Conservation (phyloP, 1,139 yeast species). For the Zygoascus sp. region DNA sequence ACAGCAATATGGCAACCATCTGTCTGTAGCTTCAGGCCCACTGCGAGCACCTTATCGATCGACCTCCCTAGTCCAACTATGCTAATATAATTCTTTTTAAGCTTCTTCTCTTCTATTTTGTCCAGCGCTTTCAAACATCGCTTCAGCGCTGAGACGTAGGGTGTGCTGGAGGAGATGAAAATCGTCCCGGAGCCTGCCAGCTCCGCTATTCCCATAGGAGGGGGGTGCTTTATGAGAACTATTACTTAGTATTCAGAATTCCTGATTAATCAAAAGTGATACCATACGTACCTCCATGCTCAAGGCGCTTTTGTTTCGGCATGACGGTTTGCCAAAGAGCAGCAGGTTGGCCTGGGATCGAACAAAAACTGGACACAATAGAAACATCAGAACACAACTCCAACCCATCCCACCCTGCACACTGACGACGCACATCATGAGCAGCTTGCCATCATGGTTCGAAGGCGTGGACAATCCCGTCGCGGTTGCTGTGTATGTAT, state of each 20-base stretch:
- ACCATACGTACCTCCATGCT: constrained; percentile 3
- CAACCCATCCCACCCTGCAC: too few relatives aligned
- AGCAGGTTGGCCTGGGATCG: neutral
- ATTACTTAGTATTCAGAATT: neutral
- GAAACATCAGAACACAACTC: too few relatives aligned
- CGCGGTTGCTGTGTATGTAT: constrained; percentile 8
- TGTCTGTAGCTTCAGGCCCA: constrained; percentile 30
- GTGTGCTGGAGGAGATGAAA: constrained; percentile 28
- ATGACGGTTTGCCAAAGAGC: neutral
- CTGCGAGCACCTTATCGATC: constrained; percentile 30
- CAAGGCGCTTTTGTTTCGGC: constrained; percentile 6
- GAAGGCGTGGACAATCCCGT: constrained; percentile 8
- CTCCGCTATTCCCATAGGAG: constrained; percentile 16
- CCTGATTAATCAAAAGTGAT: too few relatives aligned
- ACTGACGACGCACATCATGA: too few relatives aligned
- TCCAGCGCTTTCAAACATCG: constrained; percentile 24
- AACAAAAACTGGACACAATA: too few relatives aligned
- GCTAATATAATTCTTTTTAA: constrained; percentile 21
- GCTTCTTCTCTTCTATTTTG: constrained; percentile 8
- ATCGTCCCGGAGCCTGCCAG: constrained; percentile 17
- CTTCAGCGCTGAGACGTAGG: constrained; percentile 32
- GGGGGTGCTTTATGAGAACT: constrained; percentile 18
- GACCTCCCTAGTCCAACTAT: constrained; percentile 35
- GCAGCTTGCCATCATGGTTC: constrained; percentile 9
- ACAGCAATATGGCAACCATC: constrained; percentile 27